phyloP scores from a whole-genome alignment of 768 basidiomycete genomes.

The Lyophyllum shimeji region DNA sequence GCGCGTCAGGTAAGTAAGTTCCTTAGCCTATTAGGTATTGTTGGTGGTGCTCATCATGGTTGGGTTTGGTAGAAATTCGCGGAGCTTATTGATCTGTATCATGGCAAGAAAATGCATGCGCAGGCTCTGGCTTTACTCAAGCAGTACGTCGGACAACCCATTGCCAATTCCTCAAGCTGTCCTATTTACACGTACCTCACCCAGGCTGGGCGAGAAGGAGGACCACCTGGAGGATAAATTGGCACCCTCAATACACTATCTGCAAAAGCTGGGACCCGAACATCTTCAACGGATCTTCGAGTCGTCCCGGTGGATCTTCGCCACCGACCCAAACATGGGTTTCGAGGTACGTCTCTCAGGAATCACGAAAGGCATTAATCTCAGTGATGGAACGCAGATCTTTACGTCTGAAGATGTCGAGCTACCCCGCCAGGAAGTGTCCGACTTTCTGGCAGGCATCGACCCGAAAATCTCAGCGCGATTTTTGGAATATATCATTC shows the following conservation, averaged over 20 bases:
- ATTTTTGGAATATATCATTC: slow-evolving; percentile 85
- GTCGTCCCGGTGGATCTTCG: slow-evolving; percentile 83
- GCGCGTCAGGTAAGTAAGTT: slow-evolving; percentile 62
- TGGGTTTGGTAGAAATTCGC: slow-evolving; percentile 69
- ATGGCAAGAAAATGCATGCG: slow-evolving; percentile 93
- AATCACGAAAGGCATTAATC: neutral
- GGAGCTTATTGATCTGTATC: slow-evolving; percentile 88
- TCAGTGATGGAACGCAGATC: slow-evolving; percentile 51
- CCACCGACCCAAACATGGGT: slow-evolving; percentile 67
- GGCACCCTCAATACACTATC: slow-evolving; percentile 80
- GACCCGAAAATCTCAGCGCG: slow-evolving; percentile 67
- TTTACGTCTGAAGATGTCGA: slow-evolving; percentile 96
- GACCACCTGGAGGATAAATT: slow-evolving; percentile 78
- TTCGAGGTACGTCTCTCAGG: slow-evolving; percentile 56
- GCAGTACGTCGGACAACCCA: slow-evolving; percentile 54
- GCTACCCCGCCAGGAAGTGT: slow-evolving; percentile 74
- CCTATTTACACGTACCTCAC: neutral
- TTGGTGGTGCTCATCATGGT: neutral
- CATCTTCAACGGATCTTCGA: slow-evolving; percentile 81
- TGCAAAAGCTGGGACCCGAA: slow-evolving; percentile 87
- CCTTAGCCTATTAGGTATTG: neutral
- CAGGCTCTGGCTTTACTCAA: slow-evolving; percentile 84
- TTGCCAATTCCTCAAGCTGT: neutral
- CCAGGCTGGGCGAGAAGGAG: slow-evolving; percentile 80
- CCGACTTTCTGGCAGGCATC: slow-evolving; percentile 74